phyloP scores from a whole-genome alignment of 2,329 filamentous ascomycete species.

The Paecilomyces formosus region DNA sequence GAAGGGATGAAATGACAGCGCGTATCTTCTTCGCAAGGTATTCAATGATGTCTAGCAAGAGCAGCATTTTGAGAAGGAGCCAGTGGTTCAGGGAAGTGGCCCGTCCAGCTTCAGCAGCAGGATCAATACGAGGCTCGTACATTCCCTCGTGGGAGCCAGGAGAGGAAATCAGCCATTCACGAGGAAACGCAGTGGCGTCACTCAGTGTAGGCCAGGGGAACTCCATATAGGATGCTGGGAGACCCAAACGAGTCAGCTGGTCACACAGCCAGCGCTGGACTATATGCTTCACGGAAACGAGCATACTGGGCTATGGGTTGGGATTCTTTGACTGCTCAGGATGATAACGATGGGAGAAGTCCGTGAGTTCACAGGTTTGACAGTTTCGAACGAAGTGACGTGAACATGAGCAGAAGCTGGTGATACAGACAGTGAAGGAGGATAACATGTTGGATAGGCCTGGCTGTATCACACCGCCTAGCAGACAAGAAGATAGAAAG shows the following conservation, averaged over 20 bases:
- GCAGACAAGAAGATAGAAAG: background rate
- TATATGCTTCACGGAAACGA: background rate
- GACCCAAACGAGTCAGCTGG: background rate
- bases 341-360: background rate
- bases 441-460: background rate
- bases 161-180: background rate
- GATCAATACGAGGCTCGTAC: background rate
- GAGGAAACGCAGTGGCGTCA: background rate
- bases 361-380: background rate
- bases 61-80: background rate
- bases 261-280: background rate
- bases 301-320: background rate
- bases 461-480: background rate
- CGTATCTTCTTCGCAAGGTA: background rate
- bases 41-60: background rate
- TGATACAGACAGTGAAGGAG: background rate
- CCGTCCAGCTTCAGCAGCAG: background rate
- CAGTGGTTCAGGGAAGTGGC: background rate
- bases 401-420: background rate
- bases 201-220: slow-evolving; percentile 1
- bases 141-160: background rate
- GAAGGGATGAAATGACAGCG: background rate
- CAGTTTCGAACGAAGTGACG: background rate
- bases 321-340: background rate
- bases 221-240: background rate